Percentiles rank a stretch among this genome's conserved stretches.
These are phyloP conservation scores for Bryoglossum gracile DNA, from an alignment of 495 filamentous ascomycete genomes.

Conservation along the genomic window DNA sequence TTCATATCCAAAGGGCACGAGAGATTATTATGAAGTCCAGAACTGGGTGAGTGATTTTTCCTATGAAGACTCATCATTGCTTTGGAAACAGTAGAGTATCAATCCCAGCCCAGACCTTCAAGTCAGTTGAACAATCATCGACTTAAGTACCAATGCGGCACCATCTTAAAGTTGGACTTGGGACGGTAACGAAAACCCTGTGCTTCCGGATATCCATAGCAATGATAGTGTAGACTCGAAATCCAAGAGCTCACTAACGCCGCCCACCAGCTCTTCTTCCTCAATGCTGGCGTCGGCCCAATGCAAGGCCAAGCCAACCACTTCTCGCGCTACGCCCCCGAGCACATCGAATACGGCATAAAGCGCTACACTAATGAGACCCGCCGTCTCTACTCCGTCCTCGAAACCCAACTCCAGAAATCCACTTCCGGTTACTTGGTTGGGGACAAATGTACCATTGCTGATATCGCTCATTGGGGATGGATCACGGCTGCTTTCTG, in stretches of 20 bases:
- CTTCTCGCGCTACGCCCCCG: slow-evolving; percentile 79
- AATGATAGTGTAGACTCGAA: no score
- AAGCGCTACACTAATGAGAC: slow-evolving; percentile 79
- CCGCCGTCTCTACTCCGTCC: slow-evolving; percentile 67
- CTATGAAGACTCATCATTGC: neutral
- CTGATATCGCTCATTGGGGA: slow-evolving; percentile 75
- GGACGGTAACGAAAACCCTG: no score
- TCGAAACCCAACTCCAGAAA: slow-evolving; percentile 63
- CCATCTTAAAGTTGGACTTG: no score
- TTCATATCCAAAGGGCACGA: slow-evolving; percentile 64
- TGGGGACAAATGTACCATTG: slow-evolving; percentile 73
- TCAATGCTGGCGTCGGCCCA: slow-evolving; percentile 75
- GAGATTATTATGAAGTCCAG: slow-evolving; percentile 71
- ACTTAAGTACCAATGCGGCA: no score
- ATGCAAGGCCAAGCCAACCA: slow-evolving; percentile 95
- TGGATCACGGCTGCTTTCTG: slow-evolving; percentile 39
- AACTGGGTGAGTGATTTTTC: slow-evolving; percentile 52
- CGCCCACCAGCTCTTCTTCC: slow-evolving; percentile 47
- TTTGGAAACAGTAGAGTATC: no score
- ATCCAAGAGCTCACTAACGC: neutral
- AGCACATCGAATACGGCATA: slow-evolving; percentile 80
- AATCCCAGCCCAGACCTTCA: no score
- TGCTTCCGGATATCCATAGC: no score
- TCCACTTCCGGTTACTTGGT: slow-evolving; percentile 64
- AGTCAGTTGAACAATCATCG: no score